Evolutionary conservation across 306 rosid genomes (phyloP), one percentile per base, ranked within the genome.

Genomic region (Parietaria judaica): DNA sequence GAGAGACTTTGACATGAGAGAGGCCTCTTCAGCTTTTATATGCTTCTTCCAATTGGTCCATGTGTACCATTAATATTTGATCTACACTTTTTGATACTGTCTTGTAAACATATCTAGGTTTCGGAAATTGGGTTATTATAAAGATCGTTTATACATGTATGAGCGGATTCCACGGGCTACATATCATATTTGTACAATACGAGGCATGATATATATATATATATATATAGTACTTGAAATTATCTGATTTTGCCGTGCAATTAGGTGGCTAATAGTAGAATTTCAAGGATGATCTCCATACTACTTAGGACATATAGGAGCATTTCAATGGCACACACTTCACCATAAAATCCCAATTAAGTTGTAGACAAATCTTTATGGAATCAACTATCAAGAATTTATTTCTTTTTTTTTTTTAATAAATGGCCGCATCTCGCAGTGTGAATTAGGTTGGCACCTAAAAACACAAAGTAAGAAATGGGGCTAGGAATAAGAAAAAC

Each of bases 1-100:
- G 58, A 41, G 66, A 61, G 67, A 14, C 63, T 61, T 65, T 49
- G 67, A 14, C 63, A 58, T 65, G 9, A 10, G 53, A 51, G 68
- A 66, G 63, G 6, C 63, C 62, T 58, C 77, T 66, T 56, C 70
- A 64, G 58, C 74, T 74, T 69, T 69, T 74, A 61, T 45, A 72
- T 60, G 56, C 5, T 11, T 58, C 35, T 14, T 12, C 11, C 36
- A 17, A 55, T 14, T 31, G 14, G 44, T 56, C 60, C 60, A 39
- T 60, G 17, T 60, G 51, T 7, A 60, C 52, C 45, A 44, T 14
- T 15, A 23, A 2, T 8, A 14, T 23, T 3, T 16, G 45, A 49
- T n/a, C 3, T 54, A 15, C 0, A 35, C 15, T 49, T 49, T 11
- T 23, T 53, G 11, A 15, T 6, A 16, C 5, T 6, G 16, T 53